These are phyloP conservation scores for Hortiboletus campestris DNA, from an alignment of 768 basidiomycete genomes.

Conservation along the genomic window DNA sequence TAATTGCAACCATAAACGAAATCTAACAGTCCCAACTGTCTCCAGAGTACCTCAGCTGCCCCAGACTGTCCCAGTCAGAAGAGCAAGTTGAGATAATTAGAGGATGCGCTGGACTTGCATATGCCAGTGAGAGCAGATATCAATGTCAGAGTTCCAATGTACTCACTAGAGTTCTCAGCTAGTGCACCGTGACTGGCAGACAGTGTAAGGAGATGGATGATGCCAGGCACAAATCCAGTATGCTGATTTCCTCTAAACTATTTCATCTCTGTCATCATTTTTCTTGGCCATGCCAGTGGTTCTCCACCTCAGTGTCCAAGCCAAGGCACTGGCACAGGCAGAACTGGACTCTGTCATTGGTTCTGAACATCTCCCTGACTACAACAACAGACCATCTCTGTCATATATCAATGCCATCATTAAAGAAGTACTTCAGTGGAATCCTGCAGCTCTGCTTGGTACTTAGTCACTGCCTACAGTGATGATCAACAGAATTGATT, in stretches of 20 bases:
- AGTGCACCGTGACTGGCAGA: too few relatives aligned
- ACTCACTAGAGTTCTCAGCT: conserved; percentile 26
- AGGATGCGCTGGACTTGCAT: conserved; percentile 46
- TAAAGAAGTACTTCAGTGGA: conserved; percentile 34
- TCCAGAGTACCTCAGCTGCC: too few relatives aligned
- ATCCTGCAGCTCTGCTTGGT: conserved; percentile 35
- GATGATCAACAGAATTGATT: conserved; percentile 10
- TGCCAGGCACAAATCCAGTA: neutral
- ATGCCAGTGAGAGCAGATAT: conserved; percentile 37
- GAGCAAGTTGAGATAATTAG: conserved; percentile 36
- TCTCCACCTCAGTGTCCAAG: conserved; percentile 29
- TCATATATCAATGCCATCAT: conserved; percentile 30
- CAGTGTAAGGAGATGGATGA: conserved; percentile 22
- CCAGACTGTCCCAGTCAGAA: too few relatives aligned
- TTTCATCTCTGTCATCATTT: conserved; percentile 30
- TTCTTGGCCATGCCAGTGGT: conserved; percentile 34
- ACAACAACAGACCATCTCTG: conserved; percentile 26
- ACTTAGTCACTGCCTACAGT: conserved; percentile 15
- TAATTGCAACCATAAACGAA: too few relatives aligned
- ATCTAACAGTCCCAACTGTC: too few relatives aligned
- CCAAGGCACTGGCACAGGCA: conserved; percentile 28
- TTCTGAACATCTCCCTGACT: conserved; percentile 30
- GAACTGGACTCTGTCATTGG: conserved; percentile 29
- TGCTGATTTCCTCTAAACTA: conserved; percentile 21
- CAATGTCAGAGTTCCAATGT: neutral